phyloP scores from a whole-genome alignment of 768 basidiomycete genomes.

The Kwoniella dendrophila region DNA sequence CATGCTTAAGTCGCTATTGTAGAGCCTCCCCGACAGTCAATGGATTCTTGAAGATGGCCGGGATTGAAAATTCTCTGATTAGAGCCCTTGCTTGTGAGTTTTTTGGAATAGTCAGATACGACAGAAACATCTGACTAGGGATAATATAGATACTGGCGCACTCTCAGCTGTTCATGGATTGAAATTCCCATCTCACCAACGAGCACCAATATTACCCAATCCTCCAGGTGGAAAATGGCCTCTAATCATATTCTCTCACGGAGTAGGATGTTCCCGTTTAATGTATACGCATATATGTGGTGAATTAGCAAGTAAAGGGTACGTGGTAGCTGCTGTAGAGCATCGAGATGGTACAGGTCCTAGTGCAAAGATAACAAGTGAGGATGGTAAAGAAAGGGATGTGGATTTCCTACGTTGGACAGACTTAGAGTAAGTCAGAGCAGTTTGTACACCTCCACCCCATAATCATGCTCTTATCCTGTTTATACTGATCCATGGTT shows the following conservation, averaged over 20 bases:
- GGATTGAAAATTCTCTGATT: constrained; percentile 11
- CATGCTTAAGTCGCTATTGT: not conserved
- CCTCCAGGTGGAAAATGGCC: constrained; percentile 56
- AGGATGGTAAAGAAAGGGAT: constrained; percentile 22
- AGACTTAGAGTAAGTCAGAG: constrained; percentile 28
- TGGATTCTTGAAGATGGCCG: constrained; percentile 27
- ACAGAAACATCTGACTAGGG: no score
- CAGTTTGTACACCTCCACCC: no score
- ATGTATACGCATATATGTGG: constrained; percentile 71
- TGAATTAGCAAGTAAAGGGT: constrained; percentile 73
- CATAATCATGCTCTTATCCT: no score
- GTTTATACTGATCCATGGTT: no score
- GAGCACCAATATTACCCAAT: constrained; percentile 15
- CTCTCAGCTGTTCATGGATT: constrained; percentile 27
- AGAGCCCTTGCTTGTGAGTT: constrained; percentile 22
- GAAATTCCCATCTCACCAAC: constrained; percentile 27
- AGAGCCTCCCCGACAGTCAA: constrained; percentile 20
- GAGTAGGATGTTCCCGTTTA: constrained; percentile 71
- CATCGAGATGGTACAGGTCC: constrained; percentile 77
- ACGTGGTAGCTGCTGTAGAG: constrained; percentile 75
- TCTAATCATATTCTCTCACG: constrained; percentile 77
- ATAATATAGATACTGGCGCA: constrained; percentile 12
- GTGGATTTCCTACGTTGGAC: constrained; percentile 27
- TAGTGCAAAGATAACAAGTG: constrained; percentile 34
- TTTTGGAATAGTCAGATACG: no score